These are phyloP conservation scores for Globisporangium viniferum DNA, from an alignment of 352 stramenopile genomes.

Conservation along the genomic window DNA sequence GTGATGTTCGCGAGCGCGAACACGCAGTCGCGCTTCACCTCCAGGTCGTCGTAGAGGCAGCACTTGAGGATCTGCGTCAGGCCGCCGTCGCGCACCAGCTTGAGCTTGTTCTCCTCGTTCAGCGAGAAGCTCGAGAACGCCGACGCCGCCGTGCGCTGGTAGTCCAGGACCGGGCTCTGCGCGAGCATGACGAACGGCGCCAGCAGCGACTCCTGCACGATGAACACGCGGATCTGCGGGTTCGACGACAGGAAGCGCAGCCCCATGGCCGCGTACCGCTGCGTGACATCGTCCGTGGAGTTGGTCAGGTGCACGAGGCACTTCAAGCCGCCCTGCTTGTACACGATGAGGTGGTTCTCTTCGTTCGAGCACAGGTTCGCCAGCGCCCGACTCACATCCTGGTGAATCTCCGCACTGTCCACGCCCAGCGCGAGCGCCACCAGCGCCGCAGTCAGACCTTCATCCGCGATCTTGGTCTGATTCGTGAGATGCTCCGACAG, in stretches of 20 bases:
- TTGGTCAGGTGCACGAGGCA: slow-evolving; percentile 89
- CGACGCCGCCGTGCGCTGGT: slow-evolving; percentile 90
- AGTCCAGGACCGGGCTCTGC: slow-evolving; percentile 87
- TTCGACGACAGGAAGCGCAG: slow-evolving; percentile 94
- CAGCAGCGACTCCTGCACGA: slow-evolving; percentile 89
- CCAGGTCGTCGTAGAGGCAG: slow-evolving; percentile 88
- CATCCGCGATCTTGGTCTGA: slow-evolving; percentile 90
- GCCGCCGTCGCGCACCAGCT: slow-evolving; percentile 91
- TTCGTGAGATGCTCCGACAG: slow-evolving; percentile 90
- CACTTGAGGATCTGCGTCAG: slow-evolving; percentile 89
- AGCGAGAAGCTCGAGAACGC: slow-evolving; percentile 91
- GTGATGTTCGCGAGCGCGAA: slow-evolving; percentile 94
- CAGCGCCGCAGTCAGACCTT: slow-evolving; percentile 84
- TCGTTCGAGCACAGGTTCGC: slow-evolving; percentile 95
- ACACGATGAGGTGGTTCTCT: slow-evolving; percentile 91
- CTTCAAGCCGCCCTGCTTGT: slow-evolving; percentile 91
- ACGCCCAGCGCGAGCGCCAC: slow-evolving; percentile 63
- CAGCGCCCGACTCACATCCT: slow-evolving; percentile 90
- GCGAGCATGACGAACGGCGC: slow-evolving; percentile 91
- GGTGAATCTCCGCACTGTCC: slow-evolving; percentile 91
- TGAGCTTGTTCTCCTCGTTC: slow-evolving; percentile 93
- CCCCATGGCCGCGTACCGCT: slow-evolving; percentile 94
- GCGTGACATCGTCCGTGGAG: slow-evolving; percentile 87
- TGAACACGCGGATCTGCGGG: slow-evolving; percentile 90
- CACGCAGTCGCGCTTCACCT: slow-evolving; percentile 90